Conservation (phyloP, 495 filamentous ascomycete genomes). For the Neurospora sp. region DNA sequence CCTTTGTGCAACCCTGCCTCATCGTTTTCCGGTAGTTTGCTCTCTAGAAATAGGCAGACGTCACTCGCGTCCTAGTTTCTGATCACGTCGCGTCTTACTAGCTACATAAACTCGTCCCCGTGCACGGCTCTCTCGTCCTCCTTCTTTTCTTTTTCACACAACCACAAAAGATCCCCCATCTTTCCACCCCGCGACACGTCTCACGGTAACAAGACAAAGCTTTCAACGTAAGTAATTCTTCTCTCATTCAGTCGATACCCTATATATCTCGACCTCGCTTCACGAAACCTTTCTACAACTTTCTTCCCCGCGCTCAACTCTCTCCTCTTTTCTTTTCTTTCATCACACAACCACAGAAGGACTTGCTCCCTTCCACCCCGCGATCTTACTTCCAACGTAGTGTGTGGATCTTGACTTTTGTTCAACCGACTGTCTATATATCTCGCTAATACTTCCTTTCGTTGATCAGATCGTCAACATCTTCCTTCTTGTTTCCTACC, state of each 20-base stretch:
- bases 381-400: background rate
- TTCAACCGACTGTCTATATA: background rate
- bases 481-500: background rate
- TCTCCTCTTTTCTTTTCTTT: background rate
- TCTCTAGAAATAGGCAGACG: background rate
- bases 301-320: background rate
- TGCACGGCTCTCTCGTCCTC: background rate
- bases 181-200: background rate
- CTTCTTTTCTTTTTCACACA: background rate
- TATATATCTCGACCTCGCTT: background rate
- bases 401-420: background rate
- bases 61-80: background rate
- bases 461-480: background rate
- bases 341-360: background rate
- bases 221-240: background rate
- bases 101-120: background rate
- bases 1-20: background rate
- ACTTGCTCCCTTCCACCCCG: background rate
- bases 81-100: background rate
- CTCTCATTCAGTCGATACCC: background rate
- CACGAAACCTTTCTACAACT: background rate
- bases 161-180: background rate
- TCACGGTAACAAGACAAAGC: background rate
- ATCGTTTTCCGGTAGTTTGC: background rate
- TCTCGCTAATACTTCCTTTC: background rate